Evolutionary conservation across 768 basidiomycete species (phyloP), one percentile per base, ranked within the genome.

Genomic region (Mycena polygramma): DNA sequence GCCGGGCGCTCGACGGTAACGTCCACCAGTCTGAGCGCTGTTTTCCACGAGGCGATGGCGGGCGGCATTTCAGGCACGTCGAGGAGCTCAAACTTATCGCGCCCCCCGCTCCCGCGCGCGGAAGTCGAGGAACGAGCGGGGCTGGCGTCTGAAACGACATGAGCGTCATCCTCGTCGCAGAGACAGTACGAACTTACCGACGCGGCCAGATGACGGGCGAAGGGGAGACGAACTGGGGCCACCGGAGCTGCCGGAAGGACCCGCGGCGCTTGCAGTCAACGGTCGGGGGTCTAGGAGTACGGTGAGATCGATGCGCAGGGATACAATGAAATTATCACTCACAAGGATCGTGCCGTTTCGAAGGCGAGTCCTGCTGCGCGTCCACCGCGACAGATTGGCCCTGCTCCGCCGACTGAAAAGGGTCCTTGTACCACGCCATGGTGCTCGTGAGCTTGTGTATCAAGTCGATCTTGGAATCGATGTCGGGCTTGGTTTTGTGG

Each of bases 51-150:
- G 1, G 46, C 9, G 15, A 68, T 62, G 2, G 53, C 41, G 7
- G 59, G 7, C 0, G 61, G 60, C 68, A 69, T 69, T 17, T 69
- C 61, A 1, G 11, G 15, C 3, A 54, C 43, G 0, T 36, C 54
- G 0, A 57, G 22, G 5, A 3, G 36, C 24, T 20, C 7, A 36
- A 51, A 57, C 22, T 69, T 63, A 14, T 63, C 51, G 5, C 53
- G 58, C 14, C 45, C 24, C 6, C 15, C 11, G 41, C 41, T 41
- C 11, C 15, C 41, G 41, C 10, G 41, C 41, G 41, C 11, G 2
- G 41, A 41, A 30, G 30, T 41, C 15, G 41, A 15, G 11, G 10
- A 15, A 11, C 41, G 41, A 41, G 30, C 13, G 7, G 53, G 8
- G 8, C 17, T 22, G 15, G 49, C 51, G 24, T 2, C 14, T 41